phyloP scores from a whole-genome alignment of 345 rosid species.

The Anastatica hierochuntica region DNA sequence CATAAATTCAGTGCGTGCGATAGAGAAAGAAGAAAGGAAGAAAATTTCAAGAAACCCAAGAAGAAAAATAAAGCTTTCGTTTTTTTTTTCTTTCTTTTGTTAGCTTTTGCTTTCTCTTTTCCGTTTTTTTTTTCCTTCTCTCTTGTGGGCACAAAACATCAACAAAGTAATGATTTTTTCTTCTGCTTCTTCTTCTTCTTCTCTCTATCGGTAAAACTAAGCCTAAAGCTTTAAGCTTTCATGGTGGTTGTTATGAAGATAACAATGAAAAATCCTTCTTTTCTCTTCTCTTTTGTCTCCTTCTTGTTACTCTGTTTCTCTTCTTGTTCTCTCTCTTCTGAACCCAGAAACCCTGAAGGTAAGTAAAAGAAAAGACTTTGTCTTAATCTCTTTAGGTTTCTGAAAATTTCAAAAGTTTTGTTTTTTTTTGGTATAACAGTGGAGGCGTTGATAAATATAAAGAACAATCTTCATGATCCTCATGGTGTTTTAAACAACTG shows the following conservation, averaged over 20 bases:
- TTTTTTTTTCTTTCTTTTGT: background rate
- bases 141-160: constrained; percentile 26
- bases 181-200: constrained; percentile 4
- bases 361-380: background rate
- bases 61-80: constrained; percentile 2
- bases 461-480: constrained; percentile 51
- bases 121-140: background rate
- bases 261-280: constrained; percentile 5
- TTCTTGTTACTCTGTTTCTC: constrained; percentile 25
- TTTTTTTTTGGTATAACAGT: constrained; percentile 32
- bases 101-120: constrained; percentile 12
- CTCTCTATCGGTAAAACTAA: background rate
- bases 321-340: constrained; percentile 38
- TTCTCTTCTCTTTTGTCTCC: constrained; percentile 20
- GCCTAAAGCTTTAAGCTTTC: constrained; percentile 1
- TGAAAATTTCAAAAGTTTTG: background rate
- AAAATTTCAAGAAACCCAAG: constrained; percentile 10
- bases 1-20: constrained; percentile 9
- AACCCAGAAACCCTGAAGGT: constrained; percentile 92
- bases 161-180: constrained; percentile 24
- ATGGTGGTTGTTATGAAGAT: constrained; percentile 23
- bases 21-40: background rate
- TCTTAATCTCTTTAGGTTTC: background rate
- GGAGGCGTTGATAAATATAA: constrained; percentile 66
- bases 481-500: constrained; percentile 85